These are phyloP conservation scores for Corniculantispora saksenae DNA, from an alignment of 2,329 filamentous ascomycete species.

Conservation along the genomic window DNA sequence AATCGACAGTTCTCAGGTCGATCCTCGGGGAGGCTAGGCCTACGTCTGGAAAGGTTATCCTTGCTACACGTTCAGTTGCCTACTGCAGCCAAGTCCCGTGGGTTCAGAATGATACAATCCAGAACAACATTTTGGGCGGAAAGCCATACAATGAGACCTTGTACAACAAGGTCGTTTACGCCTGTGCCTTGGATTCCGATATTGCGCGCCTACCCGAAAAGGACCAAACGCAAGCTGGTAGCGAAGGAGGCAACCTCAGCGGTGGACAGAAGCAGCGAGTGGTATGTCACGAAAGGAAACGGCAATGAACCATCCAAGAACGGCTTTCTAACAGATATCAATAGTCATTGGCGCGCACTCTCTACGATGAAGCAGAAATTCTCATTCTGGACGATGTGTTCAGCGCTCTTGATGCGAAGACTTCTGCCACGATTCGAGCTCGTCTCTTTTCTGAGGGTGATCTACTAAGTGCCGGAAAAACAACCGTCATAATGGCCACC, in stretches of 20 bases:
- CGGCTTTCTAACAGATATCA: neutral
- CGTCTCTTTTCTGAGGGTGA: slow-evolving; percentile 18
- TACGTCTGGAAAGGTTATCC: slow-evolving; percentile 25
- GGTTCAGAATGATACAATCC: slow-evolving; percentile 36
- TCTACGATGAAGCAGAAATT: slow-evolving; percentile 14
- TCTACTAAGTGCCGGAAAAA: slow-evolving; percentile 8
- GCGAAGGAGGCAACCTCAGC: slow-evolving; percentile 36
- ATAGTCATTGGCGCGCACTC: slow-evolving; percentile 5
- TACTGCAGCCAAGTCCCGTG: slow-evolving; percentile 36
- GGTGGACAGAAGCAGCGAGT: slow-evolving; percentile 38
- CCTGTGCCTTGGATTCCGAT: slow-evolving; percentile 37
- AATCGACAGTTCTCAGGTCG: slow-evolving; percentile 34
- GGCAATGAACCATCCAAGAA: neutral
- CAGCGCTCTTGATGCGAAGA: slow-evolving; percentile 20
- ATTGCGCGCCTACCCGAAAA: slow-evolving; percentile 27
- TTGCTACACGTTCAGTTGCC: slow-evolving; percentile 28
- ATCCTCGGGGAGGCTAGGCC: slow-evolving; percentile 31
- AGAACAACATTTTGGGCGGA: slow-evolving; percentile 37
- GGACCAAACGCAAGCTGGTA: slow-evolving; percentile 31
- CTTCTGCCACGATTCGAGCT: neutral
- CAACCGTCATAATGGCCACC: slow-evolving; percentile 19
- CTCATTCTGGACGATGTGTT: slow-evolving; percentile 21
- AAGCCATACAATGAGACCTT: slow-evolving; percentile 32
- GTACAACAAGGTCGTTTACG: slow-evolving; percentile 34
- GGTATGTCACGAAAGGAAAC: slow-evolving; percentile 24